Base-by-base conservation (phyloP, 495 filamentous ascomycete genomes). In the Xylaria telfairii region DNA sequence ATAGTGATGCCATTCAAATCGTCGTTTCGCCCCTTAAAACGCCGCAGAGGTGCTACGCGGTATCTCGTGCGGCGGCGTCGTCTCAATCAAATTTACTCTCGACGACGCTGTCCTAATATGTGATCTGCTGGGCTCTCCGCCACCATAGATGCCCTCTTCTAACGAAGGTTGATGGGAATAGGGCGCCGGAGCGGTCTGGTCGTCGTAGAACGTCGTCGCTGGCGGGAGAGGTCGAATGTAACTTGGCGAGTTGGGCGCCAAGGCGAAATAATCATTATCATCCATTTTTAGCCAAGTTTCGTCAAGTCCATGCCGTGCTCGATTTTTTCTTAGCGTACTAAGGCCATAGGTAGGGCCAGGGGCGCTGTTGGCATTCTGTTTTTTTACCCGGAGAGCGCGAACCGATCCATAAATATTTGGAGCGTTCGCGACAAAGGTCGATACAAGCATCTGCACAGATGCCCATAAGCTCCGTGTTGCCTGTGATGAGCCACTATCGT, bases 381-480 rank as follows among this genome's bases (percentile, higher is more conserved):
- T 71, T 24, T 74, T 74, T 26, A 69, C 67, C 30, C 72, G 67
- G 46, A 61, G 59, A 41, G 74, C 76, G 5, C 76, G 74, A 17
- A 77, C 59, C n/a, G 75, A 78, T 8, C 76, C 76, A 64, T 79
- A 85, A 7, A 85, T 71, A 0, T 80, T 81, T 0, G 82, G 82
- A 10, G 79, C 76, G 69, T 84, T 85, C 15, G 83, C 81, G 4
- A 85, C 83, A 24, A 84, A 80, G 34, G 80, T 76, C 24, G 83
- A 81, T 21, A 80, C 78, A n/a, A 85, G 74, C 32, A 81, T 71
- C 42, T 85, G 82, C 19, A 82, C 74, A 2, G 78, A 81, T 17
- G 79, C 83, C 82, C 82, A 84, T 2, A 83, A 73, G 2, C 76
- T 84, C 19, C 83, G 78, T 13, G 79, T 84, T 2, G 78, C 76